These are phyloP conservation scores for Laguncularia racemosa DNA, from an alignment of 345 rosid species.

Conservation along the genomic window DNA sequence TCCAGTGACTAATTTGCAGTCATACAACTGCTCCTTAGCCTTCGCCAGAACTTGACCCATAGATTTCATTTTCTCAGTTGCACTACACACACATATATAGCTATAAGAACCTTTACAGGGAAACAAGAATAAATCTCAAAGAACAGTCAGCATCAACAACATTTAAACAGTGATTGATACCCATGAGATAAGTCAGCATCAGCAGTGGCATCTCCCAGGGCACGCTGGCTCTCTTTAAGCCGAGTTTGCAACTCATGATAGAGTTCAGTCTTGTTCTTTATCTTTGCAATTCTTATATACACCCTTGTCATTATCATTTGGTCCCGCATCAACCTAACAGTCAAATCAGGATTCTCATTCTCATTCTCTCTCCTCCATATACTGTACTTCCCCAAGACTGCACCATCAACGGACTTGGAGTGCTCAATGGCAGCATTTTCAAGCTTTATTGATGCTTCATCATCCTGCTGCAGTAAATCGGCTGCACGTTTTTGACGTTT, in stretches of 20 bases:
- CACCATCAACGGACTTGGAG: conserved; percentile 90
- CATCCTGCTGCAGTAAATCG: conserved; percentile 60
- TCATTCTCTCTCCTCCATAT: conserved; percentile 94
- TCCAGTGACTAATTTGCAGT: conserved; percentile 92
- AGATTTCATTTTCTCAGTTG: conserved; percentile 69
- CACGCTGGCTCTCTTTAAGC: conserved; percentile 83
- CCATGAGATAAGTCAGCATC: conserved; percentile 82
- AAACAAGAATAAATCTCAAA: not conserved
- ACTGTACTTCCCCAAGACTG: conserved; percentile 90
- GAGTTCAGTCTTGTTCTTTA: conserved; percentile 63
- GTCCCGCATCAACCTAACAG: conserved; percentile 85
- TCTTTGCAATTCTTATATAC: conserved; percentile 68
- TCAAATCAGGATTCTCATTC: conserved; percentile 80
- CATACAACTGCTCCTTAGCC: conserved; percentile 78
- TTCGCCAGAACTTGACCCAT: conserved; percentile 87
- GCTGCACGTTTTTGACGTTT: conserved; percentile 74
- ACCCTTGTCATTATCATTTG: conserved; percentile 97
- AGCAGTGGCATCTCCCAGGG: conserved; percentile 58
- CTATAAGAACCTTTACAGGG: conserved; percentile 2
- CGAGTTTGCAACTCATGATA: conserved; percentile 65
- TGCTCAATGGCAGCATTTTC: conserved; percentile 96
- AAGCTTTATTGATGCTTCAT: conserved; percentile 63
- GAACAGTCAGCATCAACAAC: not conserved
- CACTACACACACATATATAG: conserved; percentile 35
- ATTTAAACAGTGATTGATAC: conserved; percentile 24